Percentiles rank a stretch among this genome's conserved stretches.
Evolutionary conservation across 2,329 filamentous ascomycete genomes (phyloP).

Genomic region (Trichoderma sp.): DNA sequence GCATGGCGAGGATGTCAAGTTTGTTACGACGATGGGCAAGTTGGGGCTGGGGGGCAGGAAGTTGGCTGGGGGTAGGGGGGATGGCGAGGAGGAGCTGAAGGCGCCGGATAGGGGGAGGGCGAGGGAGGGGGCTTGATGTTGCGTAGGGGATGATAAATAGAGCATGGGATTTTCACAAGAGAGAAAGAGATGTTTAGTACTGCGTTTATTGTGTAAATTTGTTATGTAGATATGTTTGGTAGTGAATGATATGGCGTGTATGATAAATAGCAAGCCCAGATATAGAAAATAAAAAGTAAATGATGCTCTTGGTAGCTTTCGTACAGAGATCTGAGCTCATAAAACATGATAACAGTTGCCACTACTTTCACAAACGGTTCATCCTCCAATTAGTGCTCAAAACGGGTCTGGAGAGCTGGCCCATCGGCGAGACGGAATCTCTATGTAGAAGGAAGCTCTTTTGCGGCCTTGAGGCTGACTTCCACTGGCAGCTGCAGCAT

Average conservation of each 20-base stretch:
- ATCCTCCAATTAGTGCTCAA: background rate
- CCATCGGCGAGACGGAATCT: background rate
- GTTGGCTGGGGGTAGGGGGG: slow-evolving; percentile 10
- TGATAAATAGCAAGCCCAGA: background rate
- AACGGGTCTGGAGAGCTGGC: slow-evolving; percentile 17
- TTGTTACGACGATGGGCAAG: slow-evolving; percentile 49
- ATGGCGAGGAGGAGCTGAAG: background rate
- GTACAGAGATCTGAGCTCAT: background rate
- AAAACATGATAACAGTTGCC: background rate
- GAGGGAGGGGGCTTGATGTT: background rate
- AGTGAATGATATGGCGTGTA: background rate
- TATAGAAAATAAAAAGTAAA: background rate
- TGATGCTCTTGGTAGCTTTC: background rate
- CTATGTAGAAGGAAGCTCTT: slow-evolving; percentile 12
- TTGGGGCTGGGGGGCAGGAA: slow-evolving; percentile 40
- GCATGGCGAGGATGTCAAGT: slow-evolving; percentile 56
- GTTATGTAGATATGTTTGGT: background rate
- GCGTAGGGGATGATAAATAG: background rate
- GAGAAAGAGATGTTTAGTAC: background rate
- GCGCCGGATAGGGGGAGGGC: slow-evolving; percentile 44
- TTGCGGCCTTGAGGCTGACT: background rate
- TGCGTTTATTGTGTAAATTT: background rate
- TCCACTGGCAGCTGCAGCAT: background rate
- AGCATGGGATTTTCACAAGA: background rate
- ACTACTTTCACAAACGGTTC: background rate